Conservation (phyloP, 2,329 filamentous ascomycete species). For the Trichophyton schoenleinii region DNA sequence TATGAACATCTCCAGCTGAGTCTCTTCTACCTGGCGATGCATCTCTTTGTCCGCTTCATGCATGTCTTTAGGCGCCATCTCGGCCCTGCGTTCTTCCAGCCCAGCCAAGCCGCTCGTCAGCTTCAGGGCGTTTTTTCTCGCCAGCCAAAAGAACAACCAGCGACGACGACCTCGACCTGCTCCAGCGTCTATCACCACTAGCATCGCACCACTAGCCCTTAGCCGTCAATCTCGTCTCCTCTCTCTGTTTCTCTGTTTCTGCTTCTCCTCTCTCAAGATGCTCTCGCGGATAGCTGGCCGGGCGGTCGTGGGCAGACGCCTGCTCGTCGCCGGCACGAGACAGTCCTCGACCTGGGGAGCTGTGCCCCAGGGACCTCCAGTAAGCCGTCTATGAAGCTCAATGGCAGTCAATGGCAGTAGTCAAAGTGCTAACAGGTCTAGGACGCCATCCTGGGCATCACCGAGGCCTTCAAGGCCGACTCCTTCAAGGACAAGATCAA, state of each 20-base stretch:
- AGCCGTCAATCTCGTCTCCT: not conserved
- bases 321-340: conserved; percentile 36
- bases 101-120: too few species aligned
- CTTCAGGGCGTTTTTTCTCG: too few species aligned
- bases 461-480: conserved; percentile 98
- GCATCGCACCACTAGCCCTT: too few species aligned
- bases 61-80: too few species aligned
- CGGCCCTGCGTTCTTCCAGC: too few species aligned
- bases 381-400: conserved; percentile 39
- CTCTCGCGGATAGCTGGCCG: conserved; percentile 36
- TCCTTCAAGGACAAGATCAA: conserved; percentile 93
- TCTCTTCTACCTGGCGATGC: too few species aligned
- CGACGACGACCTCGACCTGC: too few species aligned
- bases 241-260: not conserved
- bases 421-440: conserved; percentile 7
- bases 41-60: too few species aligned
- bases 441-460: conserved; percentile 50
- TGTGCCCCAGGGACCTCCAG: conserved; percentile 86
- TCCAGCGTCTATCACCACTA: too few species aligned
- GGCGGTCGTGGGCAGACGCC: conserved; percentile 28
- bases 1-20: too few species aligned
- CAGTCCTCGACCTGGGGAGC: conserved; percentile 78
- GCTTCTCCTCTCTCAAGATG: conserved; percentile 29
- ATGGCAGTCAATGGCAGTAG: not conserved
- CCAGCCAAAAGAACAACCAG: too few species aligned